Evolutionary conservation across 2,329 filamentous ascomycete species (phyloP), one percentile per base, ranked within the genome.

Genomic region (Penicillium occitanis): DNA sequence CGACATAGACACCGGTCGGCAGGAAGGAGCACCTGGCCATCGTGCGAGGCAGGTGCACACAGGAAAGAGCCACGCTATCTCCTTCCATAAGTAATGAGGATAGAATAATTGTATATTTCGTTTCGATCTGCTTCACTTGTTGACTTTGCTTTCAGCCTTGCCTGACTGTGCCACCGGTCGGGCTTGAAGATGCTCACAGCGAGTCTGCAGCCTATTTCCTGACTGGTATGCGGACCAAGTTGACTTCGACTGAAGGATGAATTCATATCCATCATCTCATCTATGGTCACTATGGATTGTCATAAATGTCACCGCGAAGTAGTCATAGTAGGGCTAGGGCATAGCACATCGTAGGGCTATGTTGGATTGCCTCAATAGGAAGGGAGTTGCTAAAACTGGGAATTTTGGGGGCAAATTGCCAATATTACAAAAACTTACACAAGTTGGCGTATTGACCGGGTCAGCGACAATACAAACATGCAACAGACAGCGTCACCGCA

Each of bases 391-490:
- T 57, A 17, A 40, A 57, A 37, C 4, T 37, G 53, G 53, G 53
- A 57, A 57, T 35, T 57, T n/a, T n/a, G 33, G 53, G 33, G 53
- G 48, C 35, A 17, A 55, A 46, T 14, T n/a, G 22, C 22, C 22
- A 63, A 44, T 7, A 63, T 44, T 63, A 63, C 60, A 25, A 5
- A 14, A 4, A 33, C n/a, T 50, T 61, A 53, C 60, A 53, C 62
- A 6, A 48, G 19, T 37, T 44, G 35, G 17, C 22, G 40, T 58
- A 58, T 22, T 37, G 51, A 8, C 63, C n/a, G 5, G 11, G 51
- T 50, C n/a, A n/a, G 51, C 6, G 1, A 63, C 35, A 51, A 51
- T 40, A 53, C 28, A 13, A n/a, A 46, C 61, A 63, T 53, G 61
- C 48, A 35, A 40, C 30, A 44, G 35, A n/a, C 48, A 28, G 48